Evolutionary conservation across 2,329 filamentous ascomycete genomes (phyloP), one percentile per base, ranked within the genome.

Genomic region (Scedosporium apiospermum): DNA sequence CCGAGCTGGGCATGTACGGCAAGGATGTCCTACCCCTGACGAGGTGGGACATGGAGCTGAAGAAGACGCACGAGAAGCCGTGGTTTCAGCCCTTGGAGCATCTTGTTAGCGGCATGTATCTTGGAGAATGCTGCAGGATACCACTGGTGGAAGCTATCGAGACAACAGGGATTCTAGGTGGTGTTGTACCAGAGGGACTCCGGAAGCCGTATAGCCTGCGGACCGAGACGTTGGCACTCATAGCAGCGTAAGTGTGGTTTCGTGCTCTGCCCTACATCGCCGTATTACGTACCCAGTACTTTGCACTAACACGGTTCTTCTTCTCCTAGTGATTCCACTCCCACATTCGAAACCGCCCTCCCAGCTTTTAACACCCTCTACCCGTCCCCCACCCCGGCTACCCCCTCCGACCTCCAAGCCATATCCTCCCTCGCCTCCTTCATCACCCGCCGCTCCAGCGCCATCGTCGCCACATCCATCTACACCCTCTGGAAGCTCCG

Each of bases 1-100:
- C 85, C 0, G 86, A 88, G 71, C 72, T 88, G 41, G 82, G 85
- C 67, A 88, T 88, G 85, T 88, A 87, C 69, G 86, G 86, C 14
- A 74, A 78, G 60, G 80, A 75, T 63, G 78, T 86, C 58, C 72
- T 88, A 27, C 84, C 85, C 6, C 67, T 82, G 62, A 88, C 85
- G 3, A 78, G 78, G 66, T 89, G 86, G 85, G 86, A 89, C 65
- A 70, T 73, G 18, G 69, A 74, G 4, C 73, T 89, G 14, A 80
- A 81, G 57, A 75, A 75, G 2, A 75, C 71, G 0, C 86, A 86
- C 65, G 76, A 80, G 12, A 75, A 77, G 61, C 85, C 85, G 0
- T 79, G 82, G 26, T 87, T 87, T 65, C 85, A 88, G 66, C 85
- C 85, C 0, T 70, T 87, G 10, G 85, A 87, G 70, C 78, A 86